Evolutionary conservation across 768 basidiomycete genomes (phyloP), one percentile per base, ranked within the genome.

Genomic region (Tubosaeta brunneosetosa): DNA sequence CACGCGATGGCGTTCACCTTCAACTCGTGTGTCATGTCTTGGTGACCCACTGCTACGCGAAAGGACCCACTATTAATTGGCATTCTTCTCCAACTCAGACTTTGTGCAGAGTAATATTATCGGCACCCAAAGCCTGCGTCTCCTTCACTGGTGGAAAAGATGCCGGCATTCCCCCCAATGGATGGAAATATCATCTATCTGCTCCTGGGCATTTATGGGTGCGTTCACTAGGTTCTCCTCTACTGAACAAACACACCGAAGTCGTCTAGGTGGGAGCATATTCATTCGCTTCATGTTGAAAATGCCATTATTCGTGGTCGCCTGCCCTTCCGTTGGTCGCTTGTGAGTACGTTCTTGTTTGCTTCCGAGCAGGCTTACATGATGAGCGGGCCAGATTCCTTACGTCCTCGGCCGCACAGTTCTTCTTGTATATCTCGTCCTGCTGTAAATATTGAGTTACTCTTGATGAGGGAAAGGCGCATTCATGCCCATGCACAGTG

Each of bases 141-240:
- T 33, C 9, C n/a, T n/a, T 33, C 33, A 4, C 10, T 33, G 33
- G 33, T 33, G 10, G 33, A 9, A 10, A 33, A 3, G 37, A 17
- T 37, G 37, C 5, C 17, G 37, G 16, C 37, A 37, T 44, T 26
- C 27, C 27, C 8, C 1, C 2, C 0, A 0, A 7, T 52, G 6
- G 26, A 29, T 4, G 32, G 3, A 9, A 11, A 66, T 27, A 12
- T 54, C 16, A 6, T 14, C 22, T 58, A 47, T 25, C 16, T 67
- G 1, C 10, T 55, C 1, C 44, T 63, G 8, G 65, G 65, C 1
- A 14, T 61, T 9, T 66, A 54, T 37, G 66, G 59, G 65, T 66
- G 50, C 19, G n/a, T 25, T 26, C n/a, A n/a, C n/a, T 3, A 12
- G 9, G 33, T 33, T 33, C n/a, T n/a, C n/a, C 33, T 33, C 9